Evolutionary conservation across 768 basidiomycete species (phyloP), one percentile per base, ranked within the genome.

Genomic region (Termitomyces sp.): DNA sequence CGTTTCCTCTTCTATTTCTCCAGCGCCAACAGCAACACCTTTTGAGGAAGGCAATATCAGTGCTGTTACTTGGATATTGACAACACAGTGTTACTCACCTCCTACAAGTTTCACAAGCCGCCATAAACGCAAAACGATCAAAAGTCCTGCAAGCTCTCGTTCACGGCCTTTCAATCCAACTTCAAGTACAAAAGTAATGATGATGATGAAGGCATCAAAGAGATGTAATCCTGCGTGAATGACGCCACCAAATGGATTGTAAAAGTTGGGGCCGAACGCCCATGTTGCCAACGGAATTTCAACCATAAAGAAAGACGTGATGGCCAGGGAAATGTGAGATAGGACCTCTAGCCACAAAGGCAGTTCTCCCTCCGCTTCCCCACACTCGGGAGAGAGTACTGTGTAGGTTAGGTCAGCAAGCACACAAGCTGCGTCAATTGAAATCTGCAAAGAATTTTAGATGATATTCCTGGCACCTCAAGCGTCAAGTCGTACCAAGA

Each of bases 61-160:
- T 43, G 14, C 40, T n/a, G 12, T 8, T 21, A 11, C 28, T 38
- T 28, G 8, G 3, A 3, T 5, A n/a, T 10, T 3, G 21, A 31
- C 15, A 44, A 47, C 10, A 47, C 14, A 35, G 9, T 46, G 26
- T 30, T 12, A 11, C 65, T 62, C 44, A 80, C 75, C 73, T 70
- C 74, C 73, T 35, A 90, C 84, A 12, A 93, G 74, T 66, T 91
- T 90, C 26, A 92, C 80, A 33, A 93, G 73, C 26, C 91, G 78
- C 91, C 91, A 91, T 14, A 93, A 68, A 69, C 91, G 90, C 30
- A 93, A 72, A 19, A 87, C 71, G 42, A 93, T 77, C 35, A 93
- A 78, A 26, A 93, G 70, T 6, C 78, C 80, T 1, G 84, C 86
- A 21, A 92, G 76, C 63, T 93, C 88, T 57, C 82, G 73, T 65